phyloP scores from a whole-genome alignment of 108 stramenopile species.

The Nitzschia palea region DNA sequence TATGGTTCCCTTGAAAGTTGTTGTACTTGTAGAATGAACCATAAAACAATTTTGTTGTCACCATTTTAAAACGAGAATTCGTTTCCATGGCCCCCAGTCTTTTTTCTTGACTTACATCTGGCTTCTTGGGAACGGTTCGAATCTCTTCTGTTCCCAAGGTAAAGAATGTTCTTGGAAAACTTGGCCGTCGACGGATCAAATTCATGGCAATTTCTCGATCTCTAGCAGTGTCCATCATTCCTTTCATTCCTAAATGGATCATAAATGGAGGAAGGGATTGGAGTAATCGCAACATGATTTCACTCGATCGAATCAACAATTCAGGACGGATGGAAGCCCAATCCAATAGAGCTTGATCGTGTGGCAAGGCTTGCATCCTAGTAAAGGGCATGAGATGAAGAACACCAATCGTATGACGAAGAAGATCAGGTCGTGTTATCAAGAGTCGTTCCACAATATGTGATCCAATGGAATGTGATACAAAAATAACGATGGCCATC shows the following conservation, averaged over 20 bases:
- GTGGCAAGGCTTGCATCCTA: slow-evolving; percentile 42
- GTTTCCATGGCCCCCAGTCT: too few relatives aligned
- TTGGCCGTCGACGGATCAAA: slow-evolving; percentile 35
- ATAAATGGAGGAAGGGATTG: slow-evolving; percentile 10
- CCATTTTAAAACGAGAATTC: too few relatives aligned
- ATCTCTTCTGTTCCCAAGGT: slow-evolving; percentile 74
- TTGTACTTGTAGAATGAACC: not conserved
- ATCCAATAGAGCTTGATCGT: slow-evolving; percentile 38
- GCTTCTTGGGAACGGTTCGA: slow-evolving; percentile 59
- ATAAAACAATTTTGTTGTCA: too few relatives aligned
- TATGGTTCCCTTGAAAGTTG: not conserved
- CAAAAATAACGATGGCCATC: slow-evolving; percentile 55
- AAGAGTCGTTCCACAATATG: slow-evolving; percentile 67
- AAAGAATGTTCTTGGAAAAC: slow-evolving; percentile 66
- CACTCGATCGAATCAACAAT: slow-evolving; percentile 35
- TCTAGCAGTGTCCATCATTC: slow-evolving; percentile 38
- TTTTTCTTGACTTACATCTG: slow-evolving; percentile 70
- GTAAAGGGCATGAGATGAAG: slow-evolving; percentile 80
- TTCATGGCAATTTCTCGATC: slow-evolving; percentile 52
- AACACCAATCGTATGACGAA: slow-evolving; percentile 45
- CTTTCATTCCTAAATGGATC: slow-evolving; percentile 35
- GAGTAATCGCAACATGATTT: slow-evolving; percentile 11
- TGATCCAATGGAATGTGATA: slow-evolving; percentile 81
- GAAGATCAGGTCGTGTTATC: slow-evolving; percentile 53
- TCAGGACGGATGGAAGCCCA: slow-evolving; percentile 34